Evolutionary conservation across 2,329 filamentous ascomycete species (phyloP).

Genomic region (Pleoardoris graminearum): DNA sequence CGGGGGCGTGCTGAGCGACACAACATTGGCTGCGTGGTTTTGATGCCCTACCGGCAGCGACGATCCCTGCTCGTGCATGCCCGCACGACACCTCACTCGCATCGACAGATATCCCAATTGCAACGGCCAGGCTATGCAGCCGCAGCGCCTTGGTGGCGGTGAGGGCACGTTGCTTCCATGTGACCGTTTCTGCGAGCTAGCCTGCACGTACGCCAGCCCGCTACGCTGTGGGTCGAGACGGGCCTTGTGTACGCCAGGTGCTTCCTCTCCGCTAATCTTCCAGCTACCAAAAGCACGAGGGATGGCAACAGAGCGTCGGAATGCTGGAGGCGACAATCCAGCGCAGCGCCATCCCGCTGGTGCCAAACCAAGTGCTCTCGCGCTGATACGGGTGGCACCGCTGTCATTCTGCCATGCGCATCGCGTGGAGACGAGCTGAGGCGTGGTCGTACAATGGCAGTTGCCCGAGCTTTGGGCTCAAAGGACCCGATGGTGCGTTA

Average conservation of each 20-base stretch:
- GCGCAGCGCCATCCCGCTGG: slow-evolving; percentile 25
- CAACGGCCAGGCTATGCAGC: slow-evolving; percentile 8
- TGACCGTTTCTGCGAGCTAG: slow-evolving; percentile 18
- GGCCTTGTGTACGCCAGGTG: slow-evolving; percentile 3
- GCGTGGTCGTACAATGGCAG: slow-evolving; percentile 20
- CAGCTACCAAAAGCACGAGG: background rate
- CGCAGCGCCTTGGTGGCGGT: slow-evolving; percentile 19
- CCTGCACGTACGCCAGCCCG: slow-evolving; percentile 9
- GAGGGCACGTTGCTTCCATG: slow-evolving; percentile 16
- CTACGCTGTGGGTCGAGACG: slow-evolving; percentile 9
- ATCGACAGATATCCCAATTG: slow-evolving; percentile 9
- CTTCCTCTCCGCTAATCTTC: background rate
- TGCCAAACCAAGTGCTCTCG: slow-evolving; percentile 19
- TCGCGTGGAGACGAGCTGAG: slow-evolving; percentile 30
- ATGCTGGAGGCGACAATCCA: background rate
- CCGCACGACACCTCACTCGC: slow-evolving; percentile 17
- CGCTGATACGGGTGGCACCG: slow-evolving; percentile 35
- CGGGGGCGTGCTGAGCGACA: background rate
- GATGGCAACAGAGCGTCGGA: background rate
- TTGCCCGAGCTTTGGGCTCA: slow-evolving; percentile 13
- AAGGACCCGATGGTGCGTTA: background rate
- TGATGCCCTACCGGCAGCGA: slow-evolving; percentile 14
- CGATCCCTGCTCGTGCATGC: slow-evolving; percentile 15
- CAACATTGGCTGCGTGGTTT: slow-evolving; percentile 26
- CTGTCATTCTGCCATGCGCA: slow-evolving; percentile 42